A percentile compares a stretch with the other conserved stretches of the same genome.
Conservation (phyloP, 2,329 filamentous ascomycete species). For the Uncinocarpus reesii region DNA sequence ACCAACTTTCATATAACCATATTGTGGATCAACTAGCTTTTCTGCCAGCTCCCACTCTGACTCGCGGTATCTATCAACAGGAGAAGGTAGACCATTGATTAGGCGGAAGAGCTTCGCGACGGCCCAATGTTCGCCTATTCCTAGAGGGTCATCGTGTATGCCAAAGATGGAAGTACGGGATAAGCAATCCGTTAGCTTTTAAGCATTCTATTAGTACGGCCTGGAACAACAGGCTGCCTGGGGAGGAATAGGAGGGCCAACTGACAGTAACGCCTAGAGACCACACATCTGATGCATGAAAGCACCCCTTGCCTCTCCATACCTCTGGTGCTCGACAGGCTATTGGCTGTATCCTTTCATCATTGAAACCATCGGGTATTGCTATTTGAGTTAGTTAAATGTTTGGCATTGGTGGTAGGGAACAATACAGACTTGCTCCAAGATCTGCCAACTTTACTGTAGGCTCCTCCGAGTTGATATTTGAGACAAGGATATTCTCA, state of each 20-base stretch:
- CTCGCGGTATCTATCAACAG: slow-evolving; percentile 7
- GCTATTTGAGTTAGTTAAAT: too few relatives aligned
- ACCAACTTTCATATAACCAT: slow-evolving; percentile 11
- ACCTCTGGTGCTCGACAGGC: slow-evolving; percentile 13
- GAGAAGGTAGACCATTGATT: slow-evolving; percentile 4
- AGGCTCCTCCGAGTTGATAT: slow-evolving; percentile 11
- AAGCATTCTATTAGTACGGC: slow-evolving; percentile 3
- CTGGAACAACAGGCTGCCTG: not conserved
- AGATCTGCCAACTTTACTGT: slow-evolving; percentile 13
- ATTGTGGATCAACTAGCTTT: slow-evolving; percentile 9
- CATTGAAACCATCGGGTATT: too few relatives aligned
- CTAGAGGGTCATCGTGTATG: slow-evolving; percentile 4
- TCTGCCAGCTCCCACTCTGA: slow-evolving; percentile 9
- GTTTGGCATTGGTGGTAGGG: not conserved
- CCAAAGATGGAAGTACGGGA: slow-evolving; percentile 10
- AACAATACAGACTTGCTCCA: slow-evolving; percentile 10
- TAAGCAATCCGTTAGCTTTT: slow-evolving; percentile 12
- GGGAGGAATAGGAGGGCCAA: not conserved
- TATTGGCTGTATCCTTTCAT: slow-evolving; percentile 7
- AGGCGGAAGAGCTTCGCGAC: slow-evolving; percentile 13
- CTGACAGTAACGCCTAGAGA: slow-evolving; percentile 14
- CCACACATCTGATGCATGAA: slow-evolving; percentile 14
- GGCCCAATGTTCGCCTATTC: slow-evolving; percentile 5
- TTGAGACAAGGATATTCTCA: slow-evolving; percentile 15
- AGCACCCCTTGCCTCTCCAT: slow-evolving; percentile 12